A percentile compares a stretch with the other conserved stretches of the same genome.
Conservation (phyloP, 2,329 filamentous ascomycete genomes). For the Camptophora hylomeconis region DNA sequence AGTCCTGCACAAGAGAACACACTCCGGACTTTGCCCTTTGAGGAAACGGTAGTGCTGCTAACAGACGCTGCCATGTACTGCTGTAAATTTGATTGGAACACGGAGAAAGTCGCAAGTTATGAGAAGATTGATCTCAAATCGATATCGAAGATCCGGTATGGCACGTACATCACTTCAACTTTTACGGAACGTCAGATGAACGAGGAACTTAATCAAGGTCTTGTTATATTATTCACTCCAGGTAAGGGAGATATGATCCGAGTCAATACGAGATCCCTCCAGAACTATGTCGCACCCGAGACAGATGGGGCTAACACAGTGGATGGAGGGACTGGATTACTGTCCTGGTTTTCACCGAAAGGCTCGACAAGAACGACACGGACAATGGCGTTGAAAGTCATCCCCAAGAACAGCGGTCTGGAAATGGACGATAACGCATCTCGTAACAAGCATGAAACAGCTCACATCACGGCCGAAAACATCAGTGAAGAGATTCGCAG, state of each 20-base stretch:
- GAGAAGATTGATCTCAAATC: constrained; percentile 70
- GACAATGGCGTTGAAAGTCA: constrained; percentile 31
- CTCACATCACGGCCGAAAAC: constrained; percentile 42
- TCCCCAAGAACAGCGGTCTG: constrained; percentile 16
- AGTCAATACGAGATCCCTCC: constrained; percentile 72
- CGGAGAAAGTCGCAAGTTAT: constrained; percentile 87
- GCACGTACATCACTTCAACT: constrained; percentile 83
- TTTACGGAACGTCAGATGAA: constrained; percentile 66
- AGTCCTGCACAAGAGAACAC: constrained; percentile 62
- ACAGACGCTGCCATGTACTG: constrained; percentile 78
- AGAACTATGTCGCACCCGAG: constrained; percentile 39
- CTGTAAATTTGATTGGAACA: constrained; percentile 86
- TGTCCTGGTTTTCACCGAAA: constrained; percentile 26
- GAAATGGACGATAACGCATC: constrained; percentile 1
- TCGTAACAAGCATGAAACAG: no score
- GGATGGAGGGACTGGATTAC: constrained; percentile 27
- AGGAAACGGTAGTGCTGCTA: constrained; percentile 76
- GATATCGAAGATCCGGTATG: constrained; percentile 59
- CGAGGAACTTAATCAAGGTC: constrained; percentile 66
- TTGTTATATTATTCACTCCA: constrained; percentile 65
- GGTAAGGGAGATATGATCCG: constrained; percentile 58
- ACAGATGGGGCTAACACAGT: constrained; percentile 7
- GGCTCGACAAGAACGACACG: constrained; percentile 18
- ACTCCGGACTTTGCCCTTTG: constrained; percentile 58
- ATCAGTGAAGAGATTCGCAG: constrained; percentile 69